Evolutionary conservation across 1,284 basidiomycete genomes (phyloP), one percentile per base, ranked within the genome.

Genomic region (Afroboletus lepidellus): DNA sequence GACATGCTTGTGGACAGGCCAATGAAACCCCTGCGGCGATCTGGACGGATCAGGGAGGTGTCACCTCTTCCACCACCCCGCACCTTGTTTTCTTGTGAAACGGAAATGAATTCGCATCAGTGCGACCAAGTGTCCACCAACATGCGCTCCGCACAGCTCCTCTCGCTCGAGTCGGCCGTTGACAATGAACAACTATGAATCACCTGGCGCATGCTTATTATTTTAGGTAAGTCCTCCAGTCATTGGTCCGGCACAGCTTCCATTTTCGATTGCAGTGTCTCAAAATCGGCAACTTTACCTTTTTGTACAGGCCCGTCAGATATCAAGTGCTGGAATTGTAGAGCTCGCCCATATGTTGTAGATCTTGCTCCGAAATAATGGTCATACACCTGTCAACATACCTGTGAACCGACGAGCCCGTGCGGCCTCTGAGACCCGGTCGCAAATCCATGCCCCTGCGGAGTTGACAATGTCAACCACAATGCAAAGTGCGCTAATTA

Each of bases 1-100:
- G 66, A 50, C 50, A 71, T 69, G 66, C 50, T 46, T 16, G 56
- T 71, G 52, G 66, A 68, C 57, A 70, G 66, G 23, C 68, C 67
- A 49, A 64, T 70, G 65, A 71, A 69, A 68, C 68, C 66, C 57
- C 58, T 68, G 46, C 66, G 69, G 62, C 59, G 65, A 60, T 67
- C 68, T 59, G 49, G 56, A 53, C 66, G 61, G 63, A 67, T 57
- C 60, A 58, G 66, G 60, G 58, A 58, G 45, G 25, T 61, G 55
- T 57, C 67, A 55, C 32, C 63, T 61, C 57, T 55, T 62, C 46
- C 59, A 58, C 60, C 50, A 50, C 42, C 45, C 51, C 57, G 47
- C 50, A 64, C 60, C 59, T 57, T 57, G 57, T 61, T 53, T 58
- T 55, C 55, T 55, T 57, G 53, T 52, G 56, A 58, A 55, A 60